Percentiles rank a stretch among this genome's conserved stretches.
Evolutionary conservation across 495 filamentous ascomycete species (phyloP).

Genomic region (Chaetomium fimeti): DNA sequence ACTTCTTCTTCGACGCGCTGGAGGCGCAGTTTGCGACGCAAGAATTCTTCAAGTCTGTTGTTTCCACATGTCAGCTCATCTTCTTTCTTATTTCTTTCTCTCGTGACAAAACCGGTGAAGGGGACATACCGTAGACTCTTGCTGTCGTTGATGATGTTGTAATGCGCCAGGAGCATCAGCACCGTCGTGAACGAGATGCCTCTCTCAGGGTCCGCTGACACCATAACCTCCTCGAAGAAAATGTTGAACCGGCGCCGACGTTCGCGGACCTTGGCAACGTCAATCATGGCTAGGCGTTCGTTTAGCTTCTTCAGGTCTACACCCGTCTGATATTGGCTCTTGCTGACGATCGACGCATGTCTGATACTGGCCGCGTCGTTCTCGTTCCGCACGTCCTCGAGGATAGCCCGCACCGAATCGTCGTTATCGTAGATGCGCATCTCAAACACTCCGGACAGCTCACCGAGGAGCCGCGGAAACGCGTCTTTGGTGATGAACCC

Average conservation of each 20-base stretch:
- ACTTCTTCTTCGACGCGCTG: constrained; percentile 97
- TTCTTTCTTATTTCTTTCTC: background rate
- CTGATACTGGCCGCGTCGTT: constrained; percentile 51
- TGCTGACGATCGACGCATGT: constrained; percentile 54
- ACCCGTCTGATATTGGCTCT: constrained; percentile 52
- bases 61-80: constrained; percentile 17
- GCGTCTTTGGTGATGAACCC: constrained; percentile 89
- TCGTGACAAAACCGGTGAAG: background rate
- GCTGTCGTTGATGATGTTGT: constrained; percentile 98
- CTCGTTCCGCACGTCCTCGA: constrained; percentile 70
- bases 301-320: constrained; percentile 79
- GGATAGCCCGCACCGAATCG: constrained; percentile 75
- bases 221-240: constrained; percentile 95
- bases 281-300: constrained; percentile 69
- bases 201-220: constrained; percentile 80
- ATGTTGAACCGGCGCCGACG: constrained; percentile 77
- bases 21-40: constrained; percentile 83
- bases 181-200: constrained; percentile 91
- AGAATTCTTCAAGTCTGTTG: constrained; percentile 83
- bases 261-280: constrained; percentile 67
- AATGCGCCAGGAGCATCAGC: constrained; percentile 96
- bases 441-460: constrained; percentile 90
- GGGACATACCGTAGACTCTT: constrained; percentile 74
- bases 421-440: constrained; percentile 96
- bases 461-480: constrained; percentile 85